Base-by-base conservation (phyloP, 2,329 filamentous ascomycete species). In the Ophiostoma populinum region DNA sequence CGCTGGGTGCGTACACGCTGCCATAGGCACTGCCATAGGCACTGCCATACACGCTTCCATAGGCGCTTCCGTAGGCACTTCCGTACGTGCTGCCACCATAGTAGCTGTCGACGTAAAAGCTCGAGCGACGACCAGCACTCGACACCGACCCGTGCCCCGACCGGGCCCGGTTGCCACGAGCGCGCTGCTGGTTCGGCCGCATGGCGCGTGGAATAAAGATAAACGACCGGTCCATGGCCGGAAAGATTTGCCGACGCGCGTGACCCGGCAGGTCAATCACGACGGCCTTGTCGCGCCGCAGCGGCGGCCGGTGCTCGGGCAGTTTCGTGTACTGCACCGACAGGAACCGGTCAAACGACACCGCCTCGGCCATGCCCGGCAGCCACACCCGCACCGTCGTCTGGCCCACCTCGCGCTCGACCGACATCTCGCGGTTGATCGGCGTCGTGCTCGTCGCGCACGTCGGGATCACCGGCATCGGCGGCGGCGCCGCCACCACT, bases 181-280 rank as follows among this genome's bases (percentile, higher is more conserved):
- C 71, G 20, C 75, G 71, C 59, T 92, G 82, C 32, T 92, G 85
- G 52, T 93, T 94, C 11, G 90, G 90, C 45, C 90, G 74, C 60
- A 94, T 69, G 9, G 87, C 87, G 45, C 90, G 71, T 10, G 90
- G 90, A 41, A 98, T 98, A 57, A 98, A 98, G 48, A 94, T 92
- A 55, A 98, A 98, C 0, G 90, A 95, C 44, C 90, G 68, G 48
- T 94, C 86, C 31, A 71, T 65, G 2, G 85, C 80, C 6, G 90
- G 90, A 56, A 90, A 93, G 41, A 94, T 86, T 55, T 94, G 94
- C 42, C 80, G 74, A 24, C 83, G 80, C 10, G 73, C 63, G 43
- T 80, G 69, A 19, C 79, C 67, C 2, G 90, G 87, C 27, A 98
- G 64, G 7, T 85, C 94, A 45, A 98, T 82, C 34, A 90, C 78